These are phyloP conservation scores for Posidonia australis DNA, from an alignment of 106 monocot species.

Conservation along the genomic window DNA sequence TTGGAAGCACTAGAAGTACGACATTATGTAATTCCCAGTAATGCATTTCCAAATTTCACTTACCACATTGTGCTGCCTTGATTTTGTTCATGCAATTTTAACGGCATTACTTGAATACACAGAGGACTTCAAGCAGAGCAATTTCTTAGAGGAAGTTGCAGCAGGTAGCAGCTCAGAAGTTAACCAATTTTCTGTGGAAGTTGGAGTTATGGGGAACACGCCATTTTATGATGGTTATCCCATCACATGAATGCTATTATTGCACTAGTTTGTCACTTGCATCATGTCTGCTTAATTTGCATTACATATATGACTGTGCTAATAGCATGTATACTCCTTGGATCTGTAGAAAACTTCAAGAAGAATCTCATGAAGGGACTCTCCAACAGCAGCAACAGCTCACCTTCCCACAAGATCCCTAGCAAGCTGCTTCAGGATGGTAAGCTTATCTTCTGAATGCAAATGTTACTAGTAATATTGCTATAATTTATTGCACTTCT, in stretches of 20 bases:
- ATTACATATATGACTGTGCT: neutral
- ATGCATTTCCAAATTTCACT: neutral
- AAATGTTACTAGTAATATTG: too few species aligned
- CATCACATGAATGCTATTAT: neutral
- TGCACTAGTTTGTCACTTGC: neutral
- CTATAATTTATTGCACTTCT: neutral
- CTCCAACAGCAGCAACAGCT: neutral
- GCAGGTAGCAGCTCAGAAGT: neutral
- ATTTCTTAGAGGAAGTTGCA: neutral
- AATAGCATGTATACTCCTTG: neutral
- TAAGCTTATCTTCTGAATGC: neutral
- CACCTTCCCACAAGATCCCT: neutral
- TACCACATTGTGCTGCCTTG: neutral
- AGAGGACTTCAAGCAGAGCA: neutral
- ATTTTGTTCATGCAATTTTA: neutral
- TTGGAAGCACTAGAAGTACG: neutral
- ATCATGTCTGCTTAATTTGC: too few species aligned
- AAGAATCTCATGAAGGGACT: neutral
- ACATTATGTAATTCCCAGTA: neutral
- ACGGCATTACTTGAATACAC: neutral
- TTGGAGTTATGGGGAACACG: neutral
- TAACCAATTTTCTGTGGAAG: neutral
- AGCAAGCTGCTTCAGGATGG: conserved; percentile 7
- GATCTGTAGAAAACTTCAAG: neutral
- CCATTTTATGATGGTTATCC: neutral